Conservation (phyloP, 345 rosid species). For the Limnanthes douglasii region DNA sequence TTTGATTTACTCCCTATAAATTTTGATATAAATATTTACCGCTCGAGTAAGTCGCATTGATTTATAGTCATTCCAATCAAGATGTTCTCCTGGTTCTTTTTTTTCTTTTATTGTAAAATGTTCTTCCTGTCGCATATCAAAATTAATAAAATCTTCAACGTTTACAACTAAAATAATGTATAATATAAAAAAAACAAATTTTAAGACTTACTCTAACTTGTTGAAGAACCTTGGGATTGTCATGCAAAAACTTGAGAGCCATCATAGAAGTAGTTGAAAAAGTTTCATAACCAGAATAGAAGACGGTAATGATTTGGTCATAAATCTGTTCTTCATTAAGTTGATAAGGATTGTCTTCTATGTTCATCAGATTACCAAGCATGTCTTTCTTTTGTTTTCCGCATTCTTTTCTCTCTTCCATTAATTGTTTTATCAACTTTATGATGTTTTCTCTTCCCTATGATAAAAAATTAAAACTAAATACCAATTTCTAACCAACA, state of each 20-base stretch:
- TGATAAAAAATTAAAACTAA: neutral
- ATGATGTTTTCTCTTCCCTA: constrained; percentile 51
- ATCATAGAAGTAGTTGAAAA: constrained; percentile 74
- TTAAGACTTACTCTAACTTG: constrained; percentile 42
- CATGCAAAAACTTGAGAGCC: constrained; percentile 68
- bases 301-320: constrained; percentile 56
- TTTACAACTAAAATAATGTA: constrained; percentile 1
- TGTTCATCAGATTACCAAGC: constrained; percentile 39
- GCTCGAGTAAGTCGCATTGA: constrained; percentile 50
- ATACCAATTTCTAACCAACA: neutral
- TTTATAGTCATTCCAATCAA: constrained; percentile 36
- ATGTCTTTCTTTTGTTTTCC: constrained; percentile 32
- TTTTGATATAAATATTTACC: constrained; percentile 17
- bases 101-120: constrained; percentile 27
- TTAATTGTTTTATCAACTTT: constrained; percentile 20
- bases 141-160: neutral
- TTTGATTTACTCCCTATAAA: too few species aligned
- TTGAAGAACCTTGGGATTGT: constrained; percentile 50
- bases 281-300: constrained; percentile 75
- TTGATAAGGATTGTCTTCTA: constrained; percentile 24
- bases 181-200: neutral
- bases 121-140: constrained; percentile 23
- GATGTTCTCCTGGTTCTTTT: constrained; percentile 26
- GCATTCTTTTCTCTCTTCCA: constrained; percentile 43
- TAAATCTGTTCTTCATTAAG: constrained; percentile 52